Conservation (phyloP, 805 yeast species). For the Nakazawaea anatomiae region DNA sequence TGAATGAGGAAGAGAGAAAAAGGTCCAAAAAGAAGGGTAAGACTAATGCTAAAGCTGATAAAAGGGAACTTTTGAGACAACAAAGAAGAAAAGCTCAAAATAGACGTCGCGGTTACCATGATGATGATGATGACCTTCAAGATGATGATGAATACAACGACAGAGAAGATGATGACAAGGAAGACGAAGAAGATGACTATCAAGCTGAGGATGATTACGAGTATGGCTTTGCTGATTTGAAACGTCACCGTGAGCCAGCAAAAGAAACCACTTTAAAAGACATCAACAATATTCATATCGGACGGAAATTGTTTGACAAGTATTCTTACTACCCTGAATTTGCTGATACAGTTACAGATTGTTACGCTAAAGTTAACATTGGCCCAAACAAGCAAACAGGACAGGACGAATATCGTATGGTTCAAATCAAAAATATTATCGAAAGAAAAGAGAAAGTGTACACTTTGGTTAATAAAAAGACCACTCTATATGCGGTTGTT, state of each 20-base stretch:
- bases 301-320: conserved; percentile 69
- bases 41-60: conserved; percentile 18
- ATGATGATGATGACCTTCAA: conserved; percentile 38
- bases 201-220: conserved; percentile 34
- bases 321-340: conserved; percentile 82
- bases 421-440: conserved; percentile 65
- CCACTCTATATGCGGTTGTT: conserved; percentile 56
- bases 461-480: conserved; percentile 33
- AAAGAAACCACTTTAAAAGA: conserved; percentile 52
- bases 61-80: conserved; percentile 28
- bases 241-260: conserved; percentile 11
- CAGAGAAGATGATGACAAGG: conserved; percentile 20
- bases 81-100: conserved; percentile 13
- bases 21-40: conserved; percentile 9
- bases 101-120: conserved; percentile 13
- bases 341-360: conserved; percentile 59
- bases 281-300: conserved; percentile 67
- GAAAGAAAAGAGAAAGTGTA: conserved; percentile 37
- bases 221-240: conserved; percentile 26
- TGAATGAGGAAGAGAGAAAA: conserved; percentile 14
- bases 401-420: conserved; percentile 72
- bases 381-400: conserved; percentile 63
- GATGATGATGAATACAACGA: conserved; percentile 26
- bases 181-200: conserved; percentile 31
- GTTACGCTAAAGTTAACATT: conserved; percentile 79